Evolutionary conservation across 441 rosid genomes (phyloP), one percentile per base, ranked within the genome.

Genomic region (Syzygium syzygioides): DNA sequence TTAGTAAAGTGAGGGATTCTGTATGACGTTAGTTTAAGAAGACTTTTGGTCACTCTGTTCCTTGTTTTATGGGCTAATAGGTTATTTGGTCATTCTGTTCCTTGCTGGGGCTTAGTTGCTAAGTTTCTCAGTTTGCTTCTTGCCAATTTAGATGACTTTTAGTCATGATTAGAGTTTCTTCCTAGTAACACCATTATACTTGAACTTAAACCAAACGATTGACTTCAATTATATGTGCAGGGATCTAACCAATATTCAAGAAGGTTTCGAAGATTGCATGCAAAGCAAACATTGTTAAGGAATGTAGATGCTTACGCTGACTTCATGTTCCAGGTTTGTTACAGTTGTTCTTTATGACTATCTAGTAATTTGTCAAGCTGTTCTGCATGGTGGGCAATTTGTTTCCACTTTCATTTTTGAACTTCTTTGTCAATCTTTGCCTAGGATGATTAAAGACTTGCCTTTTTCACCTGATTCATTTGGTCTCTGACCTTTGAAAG

Each of bases 301-400:
- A 92, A 96, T 91, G 85, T 94, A 56, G 76, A 89, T 91, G 91
- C 94, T 88, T 97, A 93, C 90, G 94, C 97, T 79, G 95, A 96
- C 28, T 85, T 90, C 92, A n/a, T 96, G 90, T 93, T 95, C 90
- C 89, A 94, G 98, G 99, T 97, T 87, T 87, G 84, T 89, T 18
- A 48, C 9, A 6, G 14, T 32, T 48, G 62, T 64, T 20, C n/a
- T 54, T 4, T 25, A 53, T 20, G 87, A 4, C 9, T 66, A n/a
- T 52, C 66, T 32, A 60, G 48, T 17, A 45, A 30, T 53, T 30
- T 19, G 28, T 53, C 17, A 45, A 52, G 84, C 26, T 4, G 64
- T 80, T 55, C 28, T 57, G 53, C 50, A n/a, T 32, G 45, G 71
- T 9, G 26, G 62, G 62, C 48, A 14, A 17, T 32, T 66, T 86